phyloP scores from a whole-genome alignment of 2,329 filamentous ascomycete species.

The Bipolaris cookei region DNA sequence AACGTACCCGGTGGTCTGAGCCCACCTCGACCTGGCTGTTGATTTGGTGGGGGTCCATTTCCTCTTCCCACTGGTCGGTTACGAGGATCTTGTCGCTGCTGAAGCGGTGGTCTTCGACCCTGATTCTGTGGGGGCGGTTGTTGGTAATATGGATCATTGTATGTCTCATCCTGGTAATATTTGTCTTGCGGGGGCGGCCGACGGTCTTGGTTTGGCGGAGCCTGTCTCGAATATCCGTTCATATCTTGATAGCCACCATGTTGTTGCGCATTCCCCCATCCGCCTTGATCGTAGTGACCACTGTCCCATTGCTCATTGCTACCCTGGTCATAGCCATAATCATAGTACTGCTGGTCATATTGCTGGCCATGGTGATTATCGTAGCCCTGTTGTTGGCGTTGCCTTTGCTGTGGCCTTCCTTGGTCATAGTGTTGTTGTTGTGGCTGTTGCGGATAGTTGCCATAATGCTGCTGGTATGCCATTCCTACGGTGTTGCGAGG shows the following conservation, averaged over 20 bases:
- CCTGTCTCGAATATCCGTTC: slow-evolving; percentile 30
- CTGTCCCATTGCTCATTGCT: slow-evolving; percentile 46
- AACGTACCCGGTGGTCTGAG: slow-evolving; percentile 40
- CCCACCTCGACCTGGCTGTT: slow-evolving; percentile 35
- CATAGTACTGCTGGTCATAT: slow-evolving; percentile 42
- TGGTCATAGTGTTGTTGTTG: slow-evolving; percentile 46
- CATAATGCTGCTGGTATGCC: slow-evolving; percentile 51
- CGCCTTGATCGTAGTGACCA: slow-evolving; percentile 41
- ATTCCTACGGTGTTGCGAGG: slow-evolving; percentile 37
- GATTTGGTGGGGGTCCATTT: slow-evolving; percentile 26
- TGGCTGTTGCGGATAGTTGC: slow-evolving; percentile 44
- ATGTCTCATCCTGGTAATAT: slow-evolving; percentile 37
- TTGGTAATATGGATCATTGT: slow-evolving; percentile 35
- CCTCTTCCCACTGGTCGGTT: slow-evolving; percentile 33
- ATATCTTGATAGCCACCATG: slow-evolving; percentile 32
- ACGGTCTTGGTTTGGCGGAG: slow-evolving; percentile 22
- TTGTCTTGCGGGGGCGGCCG: slow-evolving; percentile 28
- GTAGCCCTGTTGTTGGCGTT: slow-evolving; percentile 38
- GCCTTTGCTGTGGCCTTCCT: slow-evolving; percentile 14
- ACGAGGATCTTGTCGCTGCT: slow-evolving; percentile 38
- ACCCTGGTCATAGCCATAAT: slow-evolving; percentile 44
- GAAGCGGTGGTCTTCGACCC: slow-evolving; percentile 24
- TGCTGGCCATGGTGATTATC: slow-evolving; percentile 24
- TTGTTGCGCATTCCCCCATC: slow-evolving; percentile 37
- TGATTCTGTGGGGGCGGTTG: slow-evolving; percentile 34